Conservation (phyloP, 768 basidiomycete species). For the Dioszegia aurantiaca region DNA sequence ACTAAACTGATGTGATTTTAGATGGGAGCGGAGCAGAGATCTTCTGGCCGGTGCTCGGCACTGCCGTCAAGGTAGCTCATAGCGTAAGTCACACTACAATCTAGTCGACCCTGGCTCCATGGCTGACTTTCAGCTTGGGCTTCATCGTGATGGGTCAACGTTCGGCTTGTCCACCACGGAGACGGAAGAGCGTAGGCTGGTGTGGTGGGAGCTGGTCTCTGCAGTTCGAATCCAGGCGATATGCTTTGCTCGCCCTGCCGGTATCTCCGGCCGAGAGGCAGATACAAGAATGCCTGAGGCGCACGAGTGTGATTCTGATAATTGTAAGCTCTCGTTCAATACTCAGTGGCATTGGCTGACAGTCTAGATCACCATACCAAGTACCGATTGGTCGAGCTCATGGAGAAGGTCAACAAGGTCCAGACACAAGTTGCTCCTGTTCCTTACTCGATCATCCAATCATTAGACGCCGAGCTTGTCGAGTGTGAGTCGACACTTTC, state of each 20-base stretch:
- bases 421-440: conserved; percentile 45
- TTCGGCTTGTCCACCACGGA: conserved; percentile 47
- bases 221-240: conserved; percentile 48
- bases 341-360: conserved; percentile 12
- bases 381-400: conserved; percentile 37
- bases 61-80: conserved; percentile 41
- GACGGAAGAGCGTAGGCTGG: conserved; percentile 43
- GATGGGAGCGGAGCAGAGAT: conserved; percentile 45
- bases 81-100: conserved; percentile 21
- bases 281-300: conserved; percentile 44
- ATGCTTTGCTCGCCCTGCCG: conserved; percentile 49
- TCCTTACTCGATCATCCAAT: conserved; percentile 30
- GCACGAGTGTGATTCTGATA: conserved; percentile 31
- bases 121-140: conserved; percentile 41
- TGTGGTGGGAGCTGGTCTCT: conserved; percentile 50
- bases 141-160: conserved; percentile 48
- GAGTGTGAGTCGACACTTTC: conserved; percentile 28
- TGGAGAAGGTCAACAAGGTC: conserved; percentile 48
- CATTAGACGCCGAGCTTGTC: conserved; percentile 42
- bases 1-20: conserved; percentile 16
- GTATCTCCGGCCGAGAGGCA: conserved; percentile 32
- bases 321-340: conserved; percentile 25
- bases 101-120: neutral
- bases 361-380: conserved; percentile 28
- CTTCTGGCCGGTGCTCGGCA: conserved; percentile 50